Conservation (phyloP, 2,329 filamentous ascomycete species). For the Colletotrichum sp. region DNA sequence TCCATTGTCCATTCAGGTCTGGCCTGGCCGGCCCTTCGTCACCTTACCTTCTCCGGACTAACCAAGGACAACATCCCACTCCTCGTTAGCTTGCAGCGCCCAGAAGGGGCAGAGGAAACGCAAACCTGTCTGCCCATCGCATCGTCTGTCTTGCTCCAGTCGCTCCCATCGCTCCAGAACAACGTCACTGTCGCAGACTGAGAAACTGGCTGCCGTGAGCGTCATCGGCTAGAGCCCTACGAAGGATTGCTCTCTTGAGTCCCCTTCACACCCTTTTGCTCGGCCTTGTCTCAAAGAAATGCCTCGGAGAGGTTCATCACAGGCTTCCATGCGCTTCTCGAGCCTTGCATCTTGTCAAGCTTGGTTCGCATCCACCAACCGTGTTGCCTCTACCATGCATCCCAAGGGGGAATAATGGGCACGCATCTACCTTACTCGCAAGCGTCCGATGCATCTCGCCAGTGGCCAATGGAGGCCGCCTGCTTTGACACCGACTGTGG, state of each 20-base stretch:
- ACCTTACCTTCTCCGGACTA: not conserved
- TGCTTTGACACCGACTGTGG: not conserved
- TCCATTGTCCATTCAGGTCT: not conserved
- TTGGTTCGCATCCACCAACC: not conserved
- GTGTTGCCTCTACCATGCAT: not conserved
- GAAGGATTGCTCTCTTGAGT: not conserved
- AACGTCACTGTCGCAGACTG: constrained; percentile 3
- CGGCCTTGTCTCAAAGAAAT: constrained; percentile 2
- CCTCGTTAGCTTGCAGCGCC: constrained; percentile 1
- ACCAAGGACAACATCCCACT: not conserved
- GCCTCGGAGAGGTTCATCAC: constrained; percentile 6
- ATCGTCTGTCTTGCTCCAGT: not conserved
- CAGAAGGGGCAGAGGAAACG: not conserved
- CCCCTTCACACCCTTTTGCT: constrained; percentile 6
- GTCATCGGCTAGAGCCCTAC: constrained; percentile 1
- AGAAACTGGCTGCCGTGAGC: not conserved
- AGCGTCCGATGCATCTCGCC: not conserved
- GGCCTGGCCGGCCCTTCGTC: not conserved
- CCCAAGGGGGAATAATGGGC: not conserved
- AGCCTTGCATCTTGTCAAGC: not conserved
- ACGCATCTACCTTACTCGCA: constrained; percentile 5
- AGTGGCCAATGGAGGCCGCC: constrained; percentile 13
- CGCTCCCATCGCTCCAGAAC: not conserved
- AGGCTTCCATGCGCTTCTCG: not conserved
- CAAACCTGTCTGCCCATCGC: not conserved